Evolutionary conservation across 345 rosid species (phyloP).

Genomic region (Dipteronia sinensis): DNA sequence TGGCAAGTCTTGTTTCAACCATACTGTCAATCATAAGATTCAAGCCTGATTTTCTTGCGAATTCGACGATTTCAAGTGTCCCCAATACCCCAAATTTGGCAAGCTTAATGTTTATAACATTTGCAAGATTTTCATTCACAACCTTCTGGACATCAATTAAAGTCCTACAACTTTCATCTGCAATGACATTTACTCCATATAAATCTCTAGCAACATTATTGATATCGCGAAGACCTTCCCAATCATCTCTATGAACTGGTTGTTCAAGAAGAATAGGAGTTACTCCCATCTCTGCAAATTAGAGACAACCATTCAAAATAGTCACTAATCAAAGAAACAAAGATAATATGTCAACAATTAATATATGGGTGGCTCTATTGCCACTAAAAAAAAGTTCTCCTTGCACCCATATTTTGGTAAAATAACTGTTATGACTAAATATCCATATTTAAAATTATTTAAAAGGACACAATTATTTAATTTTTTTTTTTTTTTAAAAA

Average conservation of each 20-base stretch:
- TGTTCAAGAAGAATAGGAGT: slow-evolving; percentile 87
- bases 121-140: slow-evolving; percentile 54
- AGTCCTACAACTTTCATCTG: slow-evolving; percentile 85
- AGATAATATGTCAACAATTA: not conserved
- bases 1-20: slow-evolving; percentile 90
- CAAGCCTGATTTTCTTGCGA: slow-evolving; percentile 60
- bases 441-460: no score
- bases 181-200: slow-evolving; percentile 75
- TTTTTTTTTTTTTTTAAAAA: no score
- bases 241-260: slow-evolving; percentile 87
- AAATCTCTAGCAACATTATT: slow-evolving; percentile 53
- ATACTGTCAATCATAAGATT: slow-evolving; percentile 86
- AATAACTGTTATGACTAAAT: no score
- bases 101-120: slow-evolving; percentile 78
- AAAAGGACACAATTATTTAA: no score
- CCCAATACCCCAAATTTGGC: slow-evolving; percentile 78
- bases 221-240: slow-evolving; percentile 82
- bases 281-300: slow-evolving; percentile 62
- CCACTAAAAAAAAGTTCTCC: no score
- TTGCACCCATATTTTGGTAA: no score
- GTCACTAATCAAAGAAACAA: not conserved
- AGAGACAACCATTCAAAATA: not conserved
- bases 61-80: slow-evolving; percentile 69
- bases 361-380: no score
- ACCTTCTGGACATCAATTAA: slow-evolving; percentile 70